A percentile compares a stretch with the other conserved stretches of the same genome.
phyloP scores from a whole-genome alignment of 495 filamentous ascomycete genomes.

The Penicillium atrosanguineum region DNA sequence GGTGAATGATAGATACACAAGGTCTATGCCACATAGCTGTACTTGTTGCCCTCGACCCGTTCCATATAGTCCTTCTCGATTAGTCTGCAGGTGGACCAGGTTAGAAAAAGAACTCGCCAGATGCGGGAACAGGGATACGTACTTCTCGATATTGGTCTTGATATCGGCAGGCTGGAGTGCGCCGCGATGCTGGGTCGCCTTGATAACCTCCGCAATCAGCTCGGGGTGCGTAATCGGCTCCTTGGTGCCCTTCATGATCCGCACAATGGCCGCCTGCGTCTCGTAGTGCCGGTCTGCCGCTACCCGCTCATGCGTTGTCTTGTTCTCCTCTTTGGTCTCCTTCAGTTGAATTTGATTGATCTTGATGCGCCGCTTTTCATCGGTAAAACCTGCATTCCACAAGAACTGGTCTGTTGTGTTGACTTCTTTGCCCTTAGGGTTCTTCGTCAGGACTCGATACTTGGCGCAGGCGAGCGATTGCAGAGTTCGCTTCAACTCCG shows the following conservation, averaged over 20 bases:
- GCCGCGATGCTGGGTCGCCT: constrained; percentile 79
- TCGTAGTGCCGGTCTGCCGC: constrained; percentile 89
- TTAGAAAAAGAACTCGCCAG: constrained; percentile 8
- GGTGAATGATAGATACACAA: neutral
- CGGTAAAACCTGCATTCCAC: constrained; percentile 71
- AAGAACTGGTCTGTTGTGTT: constrained; percentile 72
- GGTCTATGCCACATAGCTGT: constrained; percentile 75
- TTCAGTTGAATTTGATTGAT: constrained; percentile 98
- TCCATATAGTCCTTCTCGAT: constrained; percentile 98
- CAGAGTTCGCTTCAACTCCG: constrained; percentile 81
- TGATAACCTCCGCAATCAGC: constrained; percentile 83
- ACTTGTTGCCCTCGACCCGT: constrained; percentile 69
- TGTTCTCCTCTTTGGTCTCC: constrained; percentile 89
- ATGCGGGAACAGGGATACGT: constrained; percentile 28
- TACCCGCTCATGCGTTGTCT: constrained; percentile 86
- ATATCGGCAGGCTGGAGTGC: constrained; percentile 81
- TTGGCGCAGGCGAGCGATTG: constrained; percentile 93
- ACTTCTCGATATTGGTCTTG: constrained; percentile 96
- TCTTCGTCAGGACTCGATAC: constrained; percentile 80
- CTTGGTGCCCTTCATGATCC: constrained; percentile 96
- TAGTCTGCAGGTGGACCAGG: constrained; percentile 48
- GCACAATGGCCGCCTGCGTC: constrained; percentile 93
- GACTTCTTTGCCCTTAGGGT: constrained; percentile 81
- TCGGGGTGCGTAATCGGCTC: constrained; percentile 82
- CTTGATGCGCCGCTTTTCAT: constrained; percentile 88